Base-by-base conservation (phyloP, 2,329 filamentous ascomycete species). In the Tolypocladium inflatum region DNA sequence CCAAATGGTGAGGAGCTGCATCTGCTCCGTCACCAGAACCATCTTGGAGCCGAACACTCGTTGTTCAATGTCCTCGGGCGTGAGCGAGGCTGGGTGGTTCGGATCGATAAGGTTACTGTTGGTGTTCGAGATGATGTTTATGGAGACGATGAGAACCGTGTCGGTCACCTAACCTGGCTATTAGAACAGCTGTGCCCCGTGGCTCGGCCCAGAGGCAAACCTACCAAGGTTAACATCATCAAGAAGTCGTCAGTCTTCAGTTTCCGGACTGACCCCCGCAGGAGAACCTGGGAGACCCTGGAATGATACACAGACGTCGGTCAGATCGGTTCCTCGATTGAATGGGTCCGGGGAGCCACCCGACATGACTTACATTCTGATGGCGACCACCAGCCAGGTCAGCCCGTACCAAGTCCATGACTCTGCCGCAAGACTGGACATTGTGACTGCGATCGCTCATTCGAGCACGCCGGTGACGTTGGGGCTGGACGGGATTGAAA, bases 11-110 rank as follows among this genome's bases (percentile, higher is more conserved):
- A 83, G 73, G 21, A 86, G 73, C 72, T 88, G 87, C 64, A 80
- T 78, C 68, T 86, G 76, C 62, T 87, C 84, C 3, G 82, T 80
- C 10, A 85, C 78, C 42, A 86, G 73, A 1, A 86, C 83, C 73
- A 83, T 79, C 74, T 87, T 87, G 52, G 81, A 85, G 13, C 84
- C 84, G 42, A 68, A 71, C 0, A 73, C 66, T 54, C 81, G 73
- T 38, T 74, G 70, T 4, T 61, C 63, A 53, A 78, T 74, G 41
- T 73, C 74, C 0, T 71, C 61, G 0, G 77, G 72, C 0, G 82
- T 86, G 70, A 4, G 66, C 60, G 0, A 68, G 64, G 0, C 70
- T 9, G 58, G 67, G 35, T 83, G 73, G 19, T 75, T 69, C 0
- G 78, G 75, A 21, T 79, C 73, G 69, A 86, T 82, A 21, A 86